A percentile compares a stretch with the other conserved stretches of the same genome.
These are phyloP conservation scores for Colletotrichum spinosum DNA, from an alignment of 2,329 filamentous ascomycete species.

Conservation along the genomic window DNA sequence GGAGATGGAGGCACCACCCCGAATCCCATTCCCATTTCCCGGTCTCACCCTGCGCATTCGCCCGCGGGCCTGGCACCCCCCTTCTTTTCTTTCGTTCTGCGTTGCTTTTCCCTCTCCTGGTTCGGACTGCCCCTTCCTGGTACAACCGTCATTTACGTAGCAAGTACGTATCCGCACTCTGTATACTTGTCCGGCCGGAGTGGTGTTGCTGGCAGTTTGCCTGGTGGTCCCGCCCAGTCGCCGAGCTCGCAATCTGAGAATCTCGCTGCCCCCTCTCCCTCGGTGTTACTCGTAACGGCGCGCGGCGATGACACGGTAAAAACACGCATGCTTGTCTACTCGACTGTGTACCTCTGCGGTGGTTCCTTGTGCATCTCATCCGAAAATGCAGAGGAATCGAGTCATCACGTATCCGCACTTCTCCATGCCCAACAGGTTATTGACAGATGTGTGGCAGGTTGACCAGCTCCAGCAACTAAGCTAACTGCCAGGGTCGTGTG, in stretches of 20 bases:
- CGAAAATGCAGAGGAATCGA: too few relatives aligned
- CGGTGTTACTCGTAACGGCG: conserved; percentile 35
- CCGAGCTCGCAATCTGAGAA: conserved; percentile 24
- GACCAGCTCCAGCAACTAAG: conserved; percentile 7
- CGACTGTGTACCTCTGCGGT: too few relatives aligned
- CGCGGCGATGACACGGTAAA: background rate
- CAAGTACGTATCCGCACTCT: too few relatives aligned
- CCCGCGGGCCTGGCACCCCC: conserved; percentile 15
- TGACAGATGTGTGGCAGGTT: conserved; percentile 7
- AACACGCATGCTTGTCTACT: too few relatives aligned
- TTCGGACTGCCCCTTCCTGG: conserved; percentile 14
- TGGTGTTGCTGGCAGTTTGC: too few relatives aligned
- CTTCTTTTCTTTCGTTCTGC: conserved; percentile 2
- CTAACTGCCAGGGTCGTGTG: conserved; percentile 20
- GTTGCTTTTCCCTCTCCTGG: conserved; percentile 3
- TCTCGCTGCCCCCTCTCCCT: conserved; percentile 8
- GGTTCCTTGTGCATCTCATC: too few relatives aligned
- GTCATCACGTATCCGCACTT: too few relatives aligned
- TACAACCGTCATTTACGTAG: background rate
- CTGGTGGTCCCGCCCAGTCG: conserved; percentile 18
- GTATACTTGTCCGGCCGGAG: too few relatives aligned
- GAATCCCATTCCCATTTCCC: conserved; percentile 25
- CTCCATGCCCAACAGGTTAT: too few relatives aligned
- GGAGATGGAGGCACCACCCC: background rate
- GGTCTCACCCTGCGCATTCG: conserved; percentile 29